phyloP scores from a whole-genome alignment of 1,284 basidiomycete genomes.

The Melampsora abietis-canadensis region DNA sequence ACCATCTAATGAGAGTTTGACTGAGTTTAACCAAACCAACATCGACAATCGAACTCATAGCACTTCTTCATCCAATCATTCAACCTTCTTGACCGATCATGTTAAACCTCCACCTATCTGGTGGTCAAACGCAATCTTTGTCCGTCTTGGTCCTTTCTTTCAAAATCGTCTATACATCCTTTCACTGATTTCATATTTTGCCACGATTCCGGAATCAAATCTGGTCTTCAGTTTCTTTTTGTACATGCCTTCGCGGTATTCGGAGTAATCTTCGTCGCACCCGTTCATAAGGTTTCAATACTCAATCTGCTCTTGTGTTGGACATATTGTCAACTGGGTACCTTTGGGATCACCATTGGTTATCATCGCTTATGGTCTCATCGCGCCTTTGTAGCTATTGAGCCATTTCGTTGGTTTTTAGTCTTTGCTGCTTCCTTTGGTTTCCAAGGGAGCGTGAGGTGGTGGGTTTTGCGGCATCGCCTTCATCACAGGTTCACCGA shows the following conservation, averaged over 20 bases:
- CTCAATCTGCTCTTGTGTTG: slow-evolving; percentile 8
- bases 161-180: background rate
- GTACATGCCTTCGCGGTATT: slow-evolving; percentile 12
- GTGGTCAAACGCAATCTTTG: slow-evolving; percentile 67
- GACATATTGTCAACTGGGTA: slow-evolving; percentile 27
- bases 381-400: slow-evolving; percentile 63
- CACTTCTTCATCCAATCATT: too few species aligned
- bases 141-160: slow-evolving; percentile 7
- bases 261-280: slow-evolving; percentile 8
- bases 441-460: slow-evolving; percentile 62
- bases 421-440: slow-evolving; percentile 68
- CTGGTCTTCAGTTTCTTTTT: slow-evolving; percentile 1
- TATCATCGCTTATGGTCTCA: slow-evolving; percentile 76
- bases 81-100: too few species aligned
- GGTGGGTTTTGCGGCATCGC: slow-evolving; percentile 61
- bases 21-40: too few species aligned
- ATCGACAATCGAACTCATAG: too few species aligned
- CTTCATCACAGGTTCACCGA: slow-evolving; percentile 65
- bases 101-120: slow-evolving; percentile 55
- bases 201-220: background rate
- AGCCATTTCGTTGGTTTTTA: slow-evolving; percentile 61
- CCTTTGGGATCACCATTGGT: slow-evolving; percentile 63
- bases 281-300: slow-evolving; percentile 2
- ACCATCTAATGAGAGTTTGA: too few species aligned
- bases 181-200: background rate